phyloP scores from a whole-genome alignment of 2,329 filamentous ascomycete species.

The Penicillium sp. region DNA sequence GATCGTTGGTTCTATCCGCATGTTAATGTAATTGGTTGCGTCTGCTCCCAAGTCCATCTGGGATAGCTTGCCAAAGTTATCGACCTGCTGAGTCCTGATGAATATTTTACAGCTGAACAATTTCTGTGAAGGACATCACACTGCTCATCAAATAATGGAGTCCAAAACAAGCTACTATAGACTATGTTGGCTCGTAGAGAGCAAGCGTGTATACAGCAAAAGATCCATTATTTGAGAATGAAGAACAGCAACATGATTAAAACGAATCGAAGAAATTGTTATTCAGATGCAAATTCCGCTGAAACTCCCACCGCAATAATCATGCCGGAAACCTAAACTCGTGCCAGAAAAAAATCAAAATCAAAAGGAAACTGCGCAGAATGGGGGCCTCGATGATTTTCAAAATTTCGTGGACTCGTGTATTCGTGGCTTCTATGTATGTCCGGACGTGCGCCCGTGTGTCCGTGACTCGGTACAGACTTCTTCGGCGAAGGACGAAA shows the following conservation, averaged over 20 bases:
- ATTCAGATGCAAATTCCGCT: not conserved
- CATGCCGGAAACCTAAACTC: not conserved
- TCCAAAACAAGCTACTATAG: not conserved
- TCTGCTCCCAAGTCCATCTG: too few species aligned
- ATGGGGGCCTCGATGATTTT: constrained; percentile 16
- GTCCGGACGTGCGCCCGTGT: constrained; percentile 6
- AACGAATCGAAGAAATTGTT: not conserved
- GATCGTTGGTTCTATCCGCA: not conserved
- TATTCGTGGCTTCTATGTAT: constrained; percentile 26
- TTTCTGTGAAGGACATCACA: not conserved
- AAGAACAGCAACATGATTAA: not conserved
- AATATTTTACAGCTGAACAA: not conserved
- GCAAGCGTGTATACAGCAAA: not conserved
- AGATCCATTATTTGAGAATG: not conserved
- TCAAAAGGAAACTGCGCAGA: not conserved
- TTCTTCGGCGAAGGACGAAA: constrained; percentile 11
- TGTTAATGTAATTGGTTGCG: too few species aligned
- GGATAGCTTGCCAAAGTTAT: not conserved
- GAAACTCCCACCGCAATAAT: not conserved
- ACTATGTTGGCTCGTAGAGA: not conserved
- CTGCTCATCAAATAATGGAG: not conserved
- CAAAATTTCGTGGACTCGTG: constrained; percentile 21
- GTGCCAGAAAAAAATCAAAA: not conserved
- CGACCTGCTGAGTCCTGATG: not conserved
- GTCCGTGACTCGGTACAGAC: constrained; percentile 15